phyloP scores from a whole-genome alignment of 768 basidiomycete species.

The Boletellus ananiceps region DNA sequence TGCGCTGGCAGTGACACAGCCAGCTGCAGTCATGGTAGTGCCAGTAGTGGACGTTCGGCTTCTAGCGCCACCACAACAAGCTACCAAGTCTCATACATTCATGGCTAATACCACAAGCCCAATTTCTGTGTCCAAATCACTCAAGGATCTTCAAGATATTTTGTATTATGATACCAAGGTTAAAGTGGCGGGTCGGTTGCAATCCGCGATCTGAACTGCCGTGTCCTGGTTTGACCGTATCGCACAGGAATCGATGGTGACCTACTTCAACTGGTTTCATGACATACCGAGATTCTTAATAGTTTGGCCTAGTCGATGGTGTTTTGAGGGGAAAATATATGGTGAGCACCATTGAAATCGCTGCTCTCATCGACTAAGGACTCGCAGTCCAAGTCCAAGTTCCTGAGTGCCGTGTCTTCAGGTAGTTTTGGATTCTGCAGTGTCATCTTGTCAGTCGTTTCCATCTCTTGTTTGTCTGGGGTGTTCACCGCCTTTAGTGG shows the following conservation, averaged over 20 bases:
- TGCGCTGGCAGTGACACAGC: too few relatives aligned
- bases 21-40: neutral
- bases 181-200: constrained; percentile 80
- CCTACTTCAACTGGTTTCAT: constrained; percentile 10
- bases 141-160: constrained; percentile 52
- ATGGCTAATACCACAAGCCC: constrained; percentile 20
- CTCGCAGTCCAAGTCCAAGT: constrained; percentile 82
- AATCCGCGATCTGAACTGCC: neutral
- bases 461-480: neutral
- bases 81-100: neutral
- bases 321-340: constrained; percentile 93
- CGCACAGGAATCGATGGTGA: constrained; percentile 63
- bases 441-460: constrained; percentile 73
- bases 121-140: constrained; percentile 41
- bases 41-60: too few relatives aligned
- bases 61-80: too few relatives aligned
- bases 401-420: constrained; percentile 71
- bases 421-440: constrained; percentile 93
- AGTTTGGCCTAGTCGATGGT: constrained; percentile 67
- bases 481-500: constrained; percentile 43
- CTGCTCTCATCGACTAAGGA: constrained; percentile 7
- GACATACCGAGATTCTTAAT: constrained; percentile 5
- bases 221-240: neutral
- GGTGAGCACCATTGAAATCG: constrained; percentile 38
- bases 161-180: constrained; percentile 72